Conservation (phyloP, 805 yeast genomes). For the Saturnispora kantuleensis region DNA sequence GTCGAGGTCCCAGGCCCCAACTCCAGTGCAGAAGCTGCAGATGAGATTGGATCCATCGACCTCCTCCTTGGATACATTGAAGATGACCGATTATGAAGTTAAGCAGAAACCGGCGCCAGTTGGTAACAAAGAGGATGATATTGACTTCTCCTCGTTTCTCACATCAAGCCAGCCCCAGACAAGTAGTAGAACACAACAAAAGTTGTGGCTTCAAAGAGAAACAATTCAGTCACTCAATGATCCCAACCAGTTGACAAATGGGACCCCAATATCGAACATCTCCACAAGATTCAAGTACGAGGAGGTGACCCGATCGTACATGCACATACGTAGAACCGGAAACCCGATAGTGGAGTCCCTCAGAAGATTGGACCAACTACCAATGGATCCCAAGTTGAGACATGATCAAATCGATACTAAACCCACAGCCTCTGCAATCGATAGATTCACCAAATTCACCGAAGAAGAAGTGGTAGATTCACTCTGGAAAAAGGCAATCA, state of each 20-base stretch:
- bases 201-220: conserved; percentile 76
- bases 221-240: conserved; percentile 50
- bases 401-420: background rate
- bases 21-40: background rate
- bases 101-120: background rate
- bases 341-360: conserved; percentile 65
- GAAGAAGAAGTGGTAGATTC: conserved; percentile 6
- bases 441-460: background rate
- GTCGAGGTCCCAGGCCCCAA: too few species aligned
- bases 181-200: conserved; percentile 74
- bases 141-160: conserved; percentile 22
- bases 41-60: background rate
- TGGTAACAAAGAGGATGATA: conserved; percentile 6
- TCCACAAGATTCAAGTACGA: conserved; percentile 69
- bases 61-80: background rate
- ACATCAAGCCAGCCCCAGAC: conserved; percentile 28
- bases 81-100: too few species aligned
- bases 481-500: conserved; percentile 12
- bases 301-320: conserved; percentile 62
- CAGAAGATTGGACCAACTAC: conserved; percentile 32
- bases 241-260: conserved; percentile 23
- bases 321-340: conserved; percentile 54
- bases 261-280: conserved; percentile 22
- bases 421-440: too few species aligned
- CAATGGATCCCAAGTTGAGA: background rate